A percentile compares a stretch with the other conserved stretches of the same genome.
These are phyloP conservation scores for Lachnum nothofagi DNA, from an alignment of 2,329 filamentous ascomycete genomes.

Conservation along the genomic window DNA sequence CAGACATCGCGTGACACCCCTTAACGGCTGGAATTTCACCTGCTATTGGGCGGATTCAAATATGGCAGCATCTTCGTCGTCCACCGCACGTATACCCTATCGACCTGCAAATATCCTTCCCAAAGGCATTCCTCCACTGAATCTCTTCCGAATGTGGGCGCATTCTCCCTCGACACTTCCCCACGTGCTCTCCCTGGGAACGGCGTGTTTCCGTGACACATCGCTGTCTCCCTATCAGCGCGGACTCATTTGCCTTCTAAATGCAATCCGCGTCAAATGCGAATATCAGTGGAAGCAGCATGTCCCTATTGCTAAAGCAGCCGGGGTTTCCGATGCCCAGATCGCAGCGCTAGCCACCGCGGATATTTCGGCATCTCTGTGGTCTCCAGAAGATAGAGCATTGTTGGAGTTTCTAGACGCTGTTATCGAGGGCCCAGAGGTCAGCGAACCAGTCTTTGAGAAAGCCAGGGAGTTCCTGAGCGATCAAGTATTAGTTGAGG, in stretches of 20 bases:
- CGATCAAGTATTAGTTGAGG: conserved; percentile 23
- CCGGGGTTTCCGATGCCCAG: conserved; percentile 16
- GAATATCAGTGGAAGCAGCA: conserved; percentile 26
- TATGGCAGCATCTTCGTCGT: conserved; percentile 12
- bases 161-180: conserved; percentile 25
- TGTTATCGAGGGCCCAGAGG: conserved; percentile 19
- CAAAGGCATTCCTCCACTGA: conserved; percentile 21
- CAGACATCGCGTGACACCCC: background rate
- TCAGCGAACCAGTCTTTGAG: conserved; percentile 18
- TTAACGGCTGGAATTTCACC: no score
- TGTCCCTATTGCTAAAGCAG: conserved; percentile 16
- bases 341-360: conserved; percentile 18
- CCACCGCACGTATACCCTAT: conserved; percentile 20
- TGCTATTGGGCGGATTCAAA: no score
- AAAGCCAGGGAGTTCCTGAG: conserved; percentile 19
- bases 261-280: conserved; percentile 17
- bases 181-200: conserved; percentile 22
- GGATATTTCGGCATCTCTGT: conserved; percentile 15
- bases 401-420: conserved; percentile 21
- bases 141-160: conserved; percentile 22
- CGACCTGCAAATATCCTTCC: conserved; percentile 19
- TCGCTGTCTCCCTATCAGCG: conserved; percentile 20
- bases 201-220: conserved; percentile 23
- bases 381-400: conserved; percentile 19
- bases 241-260: conserved; percentile 21